Conservation (phyloP, 2,329 filamentous ascomycete genomes). For the Ilyonectria robusta region DNA sequence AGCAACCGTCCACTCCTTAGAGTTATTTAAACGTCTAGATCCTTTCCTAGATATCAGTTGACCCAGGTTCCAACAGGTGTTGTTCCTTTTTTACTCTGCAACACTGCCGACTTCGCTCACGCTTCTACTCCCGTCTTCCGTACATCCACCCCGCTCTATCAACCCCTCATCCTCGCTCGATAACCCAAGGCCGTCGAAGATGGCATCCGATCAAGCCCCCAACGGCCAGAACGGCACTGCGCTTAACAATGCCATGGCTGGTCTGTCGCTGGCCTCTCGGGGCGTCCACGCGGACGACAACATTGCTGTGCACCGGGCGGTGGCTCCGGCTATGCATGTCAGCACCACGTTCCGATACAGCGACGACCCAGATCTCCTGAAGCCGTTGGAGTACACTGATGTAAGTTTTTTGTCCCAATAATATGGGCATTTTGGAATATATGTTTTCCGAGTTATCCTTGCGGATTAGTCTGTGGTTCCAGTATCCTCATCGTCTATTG, state of each 20-base stretch:
- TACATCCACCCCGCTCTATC: neutral
- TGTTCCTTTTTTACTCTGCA: neutral
- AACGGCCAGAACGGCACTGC: constrained; percentile 24
- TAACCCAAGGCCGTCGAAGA: constrained; percentile 9
- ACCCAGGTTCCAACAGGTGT: neutral
- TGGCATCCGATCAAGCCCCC: constrained; percentile 43
- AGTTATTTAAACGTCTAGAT: neutral
- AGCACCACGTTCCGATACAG: constrained; percentile 92
- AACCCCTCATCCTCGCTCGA: neutral
- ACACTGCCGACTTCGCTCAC: neutral
- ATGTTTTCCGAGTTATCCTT: neutral
- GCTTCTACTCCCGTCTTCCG: neutral
- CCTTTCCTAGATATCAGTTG: neutral
- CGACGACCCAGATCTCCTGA: constrained; percentile 76
- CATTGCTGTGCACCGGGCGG: constrained; percentile 80
- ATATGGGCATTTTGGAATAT: neutral
- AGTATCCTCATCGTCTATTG: neutral
- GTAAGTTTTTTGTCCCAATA: constrained; percentile 58
- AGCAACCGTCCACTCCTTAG: neutral
- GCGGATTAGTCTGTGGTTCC: neutral
- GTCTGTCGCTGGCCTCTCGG: constrained; percentile 72
- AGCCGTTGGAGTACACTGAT: constrained; percentile 65
- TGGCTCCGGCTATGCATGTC: constrained; percentile 91
- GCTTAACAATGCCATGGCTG: constrained; percentile 36
- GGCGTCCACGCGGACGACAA: constrained; percentile 88